Evolutionary conservation across 129 eudicot genomes (phyloP).

Genomic region (Gnaphalium uliginosum): DNA sequence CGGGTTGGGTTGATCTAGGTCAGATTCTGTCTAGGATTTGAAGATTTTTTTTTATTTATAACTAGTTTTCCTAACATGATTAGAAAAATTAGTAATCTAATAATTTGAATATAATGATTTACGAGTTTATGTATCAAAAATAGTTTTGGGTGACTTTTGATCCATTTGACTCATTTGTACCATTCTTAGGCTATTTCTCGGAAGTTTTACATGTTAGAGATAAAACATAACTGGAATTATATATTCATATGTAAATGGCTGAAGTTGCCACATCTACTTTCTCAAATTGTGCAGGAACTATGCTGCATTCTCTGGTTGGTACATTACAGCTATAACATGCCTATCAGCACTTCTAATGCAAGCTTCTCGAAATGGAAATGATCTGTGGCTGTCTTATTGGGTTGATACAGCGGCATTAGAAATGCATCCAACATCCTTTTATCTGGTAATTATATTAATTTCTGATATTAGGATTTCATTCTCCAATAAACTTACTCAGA

Average conservation of each 20-base stretch:
- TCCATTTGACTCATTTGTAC: too few relatives aligned
- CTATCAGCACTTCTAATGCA: constrained; percentile 90
- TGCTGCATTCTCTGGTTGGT: constrained; percentile 92
- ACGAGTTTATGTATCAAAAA: too few relatives aligned
- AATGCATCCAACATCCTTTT: constrained; percentile 55
- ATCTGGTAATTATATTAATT: constrained; percentile 52
- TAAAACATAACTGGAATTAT: too few relatives aligned
- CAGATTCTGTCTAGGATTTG: neutral
- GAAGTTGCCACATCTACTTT: constrained; percentile 15
- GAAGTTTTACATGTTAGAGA: too few relatives aligned
- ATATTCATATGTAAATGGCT: neutral
- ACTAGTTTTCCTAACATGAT: too few relatives aligned
- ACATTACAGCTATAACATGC: constrained; percentile 57
- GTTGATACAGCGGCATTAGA: constrained; percentile 66
- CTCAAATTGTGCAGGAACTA: constrained; percentile 57
- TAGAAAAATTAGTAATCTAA: too few relatives aligned
- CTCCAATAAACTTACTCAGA: neutral
- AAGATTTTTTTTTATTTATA: neutral
- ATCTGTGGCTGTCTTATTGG: constrained; percentile 93
- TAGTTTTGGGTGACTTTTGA: too few relatives aligned
- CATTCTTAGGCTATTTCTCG: too few relatives aligned
- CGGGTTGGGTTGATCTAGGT: neutral
- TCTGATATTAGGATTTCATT: neutral
- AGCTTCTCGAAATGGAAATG: constrained; percentile 95
- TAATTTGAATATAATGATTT: too few relatives aligned